Percentiles rank a stretch among this genome's conserved stretches.
phyloP scores from a whole-genome alignment of 2,329 filamentous ascomycete species.

The Diaporthe ampelina region DNA sequence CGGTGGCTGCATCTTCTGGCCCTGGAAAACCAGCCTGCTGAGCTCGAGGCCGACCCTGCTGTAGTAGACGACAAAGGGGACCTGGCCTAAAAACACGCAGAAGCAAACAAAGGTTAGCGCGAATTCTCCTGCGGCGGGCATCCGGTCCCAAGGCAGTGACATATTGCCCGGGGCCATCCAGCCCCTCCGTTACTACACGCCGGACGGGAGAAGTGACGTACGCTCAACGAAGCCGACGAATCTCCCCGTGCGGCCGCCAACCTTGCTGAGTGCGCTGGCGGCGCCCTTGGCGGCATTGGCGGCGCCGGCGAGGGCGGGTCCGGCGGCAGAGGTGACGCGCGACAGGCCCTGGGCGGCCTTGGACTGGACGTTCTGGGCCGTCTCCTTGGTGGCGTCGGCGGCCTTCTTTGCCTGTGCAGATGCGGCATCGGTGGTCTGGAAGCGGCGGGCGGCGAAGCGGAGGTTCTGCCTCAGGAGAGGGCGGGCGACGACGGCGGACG shows the following conservation, averaged over 20 bases:
- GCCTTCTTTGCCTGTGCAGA: slow-evolving; percentile 56
- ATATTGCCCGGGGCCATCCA: neutral
- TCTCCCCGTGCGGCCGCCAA: slow-evolving; percentile 87
- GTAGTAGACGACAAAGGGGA: slow-evolving; percentile 93
- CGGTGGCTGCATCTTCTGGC: slow-evolving; percentile 95
- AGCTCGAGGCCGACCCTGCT: slow-evolving; percentile 90
- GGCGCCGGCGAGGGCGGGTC: slow-evolving; percentile 80
- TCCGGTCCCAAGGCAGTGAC: neutral
- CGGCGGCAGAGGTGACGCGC: slow-evolving; percentile 84
- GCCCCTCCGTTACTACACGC: neutral
- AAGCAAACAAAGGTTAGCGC: slow-evolving; percentile 17
- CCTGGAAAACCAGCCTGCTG: slow-evolving; percentile 86
- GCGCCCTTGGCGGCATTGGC: slow-evolving; percentile 80
- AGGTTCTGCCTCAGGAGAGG: slow-evolving; percentile 41
- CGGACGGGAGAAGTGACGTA: slow-evolving; percentile 64
- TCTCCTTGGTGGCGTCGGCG: slow-evolving; percentile 57
- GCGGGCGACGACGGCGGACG: slow-evolving; percentile 40
- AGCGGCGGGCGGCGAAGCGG: slow-evolving; percentile 63
- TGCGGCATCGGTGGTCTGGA: slow-evolving; percentile 68
- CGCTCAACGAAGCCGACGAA: slow-evolving; percentile 86
- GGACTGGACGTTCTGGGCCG: slow-evolving; percentile 61
- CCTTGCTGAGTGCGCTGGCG: slow-evolving; percentile 76
- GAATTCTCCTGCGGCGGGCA: neutral
- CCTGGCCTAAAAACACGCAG: slow-evolving; percentile 72
- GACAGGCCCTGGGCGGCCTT: slow-evolving; percentile 89